Conservation (phyloP, 768 basidiomycete genomes). For the Paxillus involutus region DNA sequence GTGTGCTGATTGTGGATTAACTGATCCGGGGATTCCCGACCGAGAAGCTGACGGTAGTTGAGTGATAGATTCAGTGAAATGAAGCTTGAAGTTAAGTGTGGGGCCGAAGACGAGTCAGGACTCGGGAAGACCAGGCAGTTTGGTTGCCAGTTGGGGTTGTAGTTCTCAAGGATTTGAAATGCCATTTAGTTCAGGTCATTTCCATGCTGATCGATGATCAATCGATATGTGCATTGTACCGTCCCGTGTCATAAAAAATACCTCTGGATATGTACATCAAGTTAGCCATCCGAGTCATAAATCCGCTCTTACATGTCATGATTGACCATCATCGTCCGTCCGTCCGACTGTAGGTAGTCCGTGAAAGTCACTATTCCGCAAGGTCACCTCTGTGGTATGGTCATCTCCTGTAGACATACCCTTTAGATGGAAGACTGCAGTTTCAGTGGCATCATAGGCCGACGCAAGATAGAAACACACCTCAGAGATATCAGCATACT, state of each 20-base stretch:
- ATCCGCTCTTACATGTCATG: neutral
- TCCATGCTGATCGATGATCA: too few relatives aligned
- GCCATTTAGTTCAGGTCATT: too few relatives aligned
- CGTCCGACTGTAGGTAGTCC: neutral
- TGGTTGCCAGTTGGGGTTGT: too few relatives aligned
- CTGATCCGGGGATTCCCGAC: conserved; percentile 30
- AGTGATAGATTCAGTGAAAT: conserved; percentile 12
- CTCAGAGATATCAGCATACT: conserved; percentile 34
- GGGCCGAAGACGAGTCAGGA: conserved; percentile 23
- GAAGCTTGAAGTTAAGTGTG: neutral
- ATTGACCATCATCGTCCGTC: neutral
- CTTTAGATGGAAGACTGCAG: too few relatives aligned
- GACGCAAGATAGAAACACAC: conserved; percentile 26
- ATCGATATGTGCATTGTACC: too few relatives aligned
- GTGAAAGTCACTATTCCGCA: neutral
- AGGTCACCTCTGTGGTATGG: neutral
- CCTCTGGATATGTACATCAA: conserved; percentile 9
- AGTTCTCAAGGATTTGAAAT: neutral
- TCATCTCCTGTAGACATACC: too few relatives aligned
- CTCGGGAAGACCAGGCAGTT: conserved; percentile 20
- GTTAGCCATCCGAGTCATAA: neutral
- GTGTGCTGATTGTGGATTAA: conserved; percentile 16
- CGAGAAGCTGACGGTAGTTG: conserved; percentile 28
- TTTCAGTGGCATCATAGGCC: conserved; percentile 11
- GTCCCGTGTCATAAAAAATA: neutral